Conservation (phyloP, 371 early-diverging fungal genomes). For the Mortierella polycephala region DNA sequence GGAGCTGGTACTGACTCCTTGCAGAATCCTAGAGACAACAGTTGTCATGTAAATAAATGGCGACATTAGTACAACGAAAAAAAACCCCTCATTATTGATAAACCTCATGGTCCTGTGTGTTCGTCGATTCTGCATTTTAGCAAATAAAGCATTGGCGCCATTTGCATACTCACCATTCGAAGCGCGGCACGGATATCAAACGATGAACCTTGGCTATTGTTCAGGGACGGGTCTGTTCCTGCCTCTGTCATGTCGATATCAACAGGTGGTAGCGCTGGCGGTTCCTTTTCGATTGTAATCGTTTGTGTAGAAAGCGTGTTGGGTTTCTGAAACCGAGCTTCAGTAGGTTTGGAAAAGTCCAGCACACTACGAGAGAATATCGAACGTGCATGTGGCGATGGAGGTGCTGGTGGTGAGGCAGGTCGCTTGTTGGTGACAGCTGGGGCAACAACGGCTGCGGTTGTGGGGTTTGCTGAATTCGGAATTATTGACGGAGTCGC, state of each 20-base stretch:
- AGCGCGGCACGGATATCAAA: slow-evolving; percentile 17
- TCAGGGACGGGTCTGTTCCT: neutral
- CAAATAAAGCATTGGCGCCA: too few species aligned
- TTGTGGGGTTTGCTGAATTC: neutral
- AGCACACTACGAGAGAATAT: slow-evolving; percentile 4
- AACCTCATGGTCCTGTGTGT: neutral
- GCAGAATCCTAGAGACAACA: slow-evolving; percentile 26
- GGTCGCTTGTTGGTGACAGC: too few species aligned
- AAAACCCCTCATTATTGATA: neutral
- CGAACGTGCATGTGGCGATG: neutral
- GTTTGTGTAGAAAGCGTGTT: too few species aligned
- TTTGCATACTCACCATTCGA: neutral
- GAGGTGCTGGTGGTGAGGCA: neutral
- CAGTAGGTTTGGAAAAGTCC: slow-evolving; percentile 15
- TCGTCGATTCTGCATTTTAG: neutral
- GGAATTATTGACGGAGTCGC: neutral
- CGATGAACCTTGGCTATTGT: neutral
- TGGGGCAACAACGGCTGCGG: too few species aligned
- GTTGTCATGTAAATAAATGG: neutral
- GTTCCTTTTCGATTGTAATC: neutral
- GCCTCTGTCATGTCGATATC: neutral
- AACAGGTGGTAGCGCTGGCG: neutral
- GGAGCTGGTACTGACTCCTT: slow-evolving; percentile 29
- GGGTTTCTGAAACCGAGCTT: neutral
- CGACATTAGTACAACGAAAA: neutral